phyloP scores from a whole-genome alignment of 1,139 yeast genomes.

The Waltiozyma sp. region DNA sequence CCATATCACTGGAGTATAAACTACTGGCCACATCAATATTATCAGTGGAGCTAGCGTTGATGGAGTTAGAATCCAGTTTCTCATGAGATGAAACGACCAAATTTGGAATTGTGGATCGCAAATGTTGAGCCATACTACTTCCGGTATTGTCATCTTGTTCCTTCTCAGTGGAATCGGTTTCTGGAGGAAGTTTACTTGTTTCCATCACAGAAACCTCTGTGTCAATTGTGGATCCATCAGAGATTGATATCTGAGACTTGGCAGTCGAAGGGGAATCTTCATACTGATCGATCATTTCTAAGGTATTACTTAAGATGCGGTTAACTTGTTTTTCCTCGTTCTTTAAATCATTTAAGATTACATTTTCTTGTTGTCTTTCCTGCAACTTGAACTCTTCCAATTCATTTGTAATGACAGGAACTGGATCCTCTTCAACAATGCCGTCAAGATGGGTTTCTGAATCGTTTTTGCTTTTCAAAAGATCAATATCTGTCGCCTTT shows the following conservation, averaged over 20 bases:
- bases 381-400: constrained; percentile 4
- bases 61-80: background rate
- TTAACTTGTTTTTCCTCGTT: constrained; percentile 7
- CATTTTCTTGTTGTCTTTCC: constrained; percentile 4
- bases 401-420: constrained; percentile 6
- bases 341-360: constrained; percentile 1
- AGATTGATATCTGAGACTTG: constrained; percentile 12
- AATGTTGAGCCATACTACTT: constrained; percentile 17
- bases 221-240: constrained; percentile 12
- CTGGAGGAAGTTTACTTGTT: too few species aligned
- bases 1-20: constrained; percentile 8
- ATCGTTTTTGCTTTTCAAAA: background rate
- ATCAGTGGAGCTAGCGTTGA: background rate
- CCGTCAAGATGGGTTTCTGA: background rate
- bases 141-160: background rate
- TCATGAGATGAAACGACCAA: constrained; percentile 1
- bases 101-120: constrained; percentile 16
- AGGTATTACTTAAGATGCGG: constrained; percentile 14
- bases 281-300: constrained; percentile 7
- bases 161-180: too few species aligned
- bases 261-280: constrained; percentile 17
- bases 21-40: constrained; percentile 5
- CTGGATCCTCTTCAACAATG: background rate
- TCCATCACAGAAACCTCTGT: constrained; percentile 11
- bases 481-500: background rate